Base-by-base conservation (phyloP, 228 moss, liverwort and hornwort species). In the Sphagnum magellanicum region DNA sequence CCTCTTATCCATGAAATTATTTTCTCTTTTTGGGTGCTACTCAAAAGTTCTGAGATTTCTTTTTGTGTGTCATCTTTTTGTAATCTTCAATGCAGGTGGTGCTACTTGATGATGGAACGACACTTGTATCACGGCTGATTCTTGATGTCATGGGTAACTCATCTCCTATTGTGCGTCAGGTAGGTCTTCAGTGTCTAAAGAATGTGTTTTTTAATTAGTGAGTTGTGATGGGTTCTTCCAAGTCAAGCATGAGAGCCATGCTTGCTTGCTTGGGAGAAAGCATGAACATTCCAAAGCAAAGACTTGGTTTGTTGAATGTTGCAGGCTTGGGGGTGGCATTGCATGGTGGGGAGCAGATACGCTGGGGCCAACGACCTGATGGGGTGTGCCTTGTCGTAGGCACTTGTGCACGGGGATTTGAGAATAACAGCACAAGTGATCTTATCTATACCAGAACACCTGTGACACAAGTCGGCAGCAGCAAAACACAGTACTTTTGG, bases 311-410 rank as follows among this genome's bases (percentile, higher is more conserved):
- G 9, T 55, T 55, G 9, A 55, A 55, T 55, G 8, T 55, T 55
- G 55, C 55, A 55, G 55, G 55, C 55, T 55, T 32, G 55, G 8
- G 52, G 55, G 59, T 52, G 58, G 10, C 53, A 49, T 63, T 61
- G 15, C 51, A 13, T 32, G 49, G 57, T 64, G 67, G 72, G 32
- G 61, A 66, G 64, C 69, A 88, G 91, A 79, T 92, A 16, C 74
- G 94, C 63, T 94, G 94, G 94, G 98, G 94, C 13, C 90, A 90
- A 72, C 89, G 78, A 51, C 94, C 98, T 1, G 94, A 98, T 77
- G 98, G 98, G 12, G 82, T 98, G 4, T 98, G 98, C 79, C 57
- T 98, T 70, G 98, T 94, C 59, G 98, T 94, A 7, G 98, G 98
- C 46, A 87, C 88, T n/a, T 98, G 98, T 71, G 98, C 90, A 50